These are phyloP conservation scores for Coniella lustricola DNA, from an alignment of 2,329 filamentous ascomycete species.

Conservation along the genomic window DNA sequence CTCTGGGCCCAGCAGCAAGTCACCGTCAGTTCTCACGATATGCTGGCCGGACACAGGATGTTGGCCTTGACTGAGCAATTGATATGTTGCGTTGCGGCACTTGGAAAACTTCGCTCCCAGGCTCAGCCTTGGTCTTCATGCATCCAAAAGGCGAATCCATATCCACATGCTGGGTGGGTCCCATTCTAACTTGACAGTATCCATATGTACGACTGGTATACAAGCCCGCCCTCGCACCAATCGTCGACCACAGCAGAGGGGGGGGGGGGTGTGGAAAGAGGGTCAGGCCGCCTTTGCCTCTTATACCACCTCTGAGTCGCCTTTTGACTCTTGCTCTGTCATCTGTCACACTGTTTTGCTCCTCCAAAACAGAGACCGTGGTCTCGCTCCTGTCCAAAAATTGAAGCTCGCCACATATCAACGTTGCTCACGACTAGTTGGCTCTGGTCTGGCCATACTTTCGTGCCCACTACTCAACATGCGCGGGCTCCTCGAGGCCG, in stretches of 20 bases:
- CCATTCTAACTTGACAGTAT: neutral
- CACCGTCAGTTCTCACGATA: no score
- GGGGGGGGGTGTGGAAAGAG: no score
- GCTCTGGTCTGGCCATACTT: neutral
- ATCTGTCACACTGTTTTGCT: neutral
- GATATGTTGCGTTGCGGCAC: no score
- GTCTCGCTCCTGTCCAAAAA: neutral
- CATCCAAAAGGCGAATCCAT: no score
- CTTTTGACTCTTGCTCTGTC: conserved; percentile 15
- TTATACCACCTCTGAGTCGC: conserved; percentile 19
- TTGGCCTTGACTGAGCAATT: no score
- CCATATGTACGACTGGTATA: no score
- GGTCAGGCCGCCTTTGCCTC: conserved; percentile 9
- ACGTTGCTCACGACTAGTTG: neutral
- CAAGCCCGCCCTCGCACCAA: neutral
- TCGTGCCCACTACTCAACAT: conserved; percentile 20
- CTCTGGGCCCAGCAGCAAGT: no score
- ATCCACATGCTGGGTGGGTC: no score
- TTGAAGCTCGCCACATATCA: neutral
- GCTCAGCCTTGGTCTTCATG: no score
- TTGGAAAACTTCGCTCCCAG: neutral
- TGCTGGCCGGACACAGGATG: no score
- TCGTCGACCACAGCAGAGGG: no score
- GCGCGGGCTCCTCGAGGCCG: conserved; percentile 28
- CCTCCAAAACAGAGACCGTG: conserved; percentile 10